These are phyloP conservation scores for Vitis amurensis DNA, from an alignment of 164 flowering plant species.

Conservation along the genomic window DNA sequence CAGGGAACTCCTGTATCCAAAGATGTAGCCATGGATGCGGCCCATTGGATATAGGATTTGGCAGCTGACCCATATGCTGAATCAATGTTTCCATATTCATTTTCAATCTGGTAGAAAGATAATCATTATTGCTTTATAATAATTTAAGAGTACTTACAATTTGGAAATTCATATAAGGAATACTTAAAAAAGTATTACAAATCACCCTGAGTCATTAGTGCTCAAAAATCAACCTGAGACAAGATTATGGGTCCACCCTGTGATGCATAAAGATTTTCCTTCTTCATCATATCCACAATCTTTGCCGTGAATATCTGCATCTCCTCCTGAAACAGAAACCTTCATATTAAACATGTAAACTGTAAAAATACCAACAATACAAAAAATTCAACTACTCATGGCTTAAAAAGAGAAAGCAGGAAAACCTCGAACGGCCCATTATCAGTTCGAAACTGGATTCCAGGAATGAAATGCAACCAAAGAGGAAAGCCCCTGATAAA, in stretches of 20 bases:
- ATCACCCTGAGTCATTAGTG: too few relatives aligned
- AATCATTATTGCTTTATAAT: too few relatives aligned
- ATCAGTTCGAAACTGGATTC: conserved; percentile 80
- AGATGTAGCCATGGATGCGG: conserved; percentile 86
- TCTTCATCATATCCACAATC: conserved; percentile 88
- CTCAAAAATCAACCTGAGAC: conserved; percentile 68
- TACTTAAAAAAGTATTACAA: too few relatives aligned
- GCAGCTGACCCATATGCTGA: conserved; percentile 64
- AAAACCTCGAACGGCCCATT: conserved; percentile 91
- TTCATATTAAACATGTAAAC: neutral
- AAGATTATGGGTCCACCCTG: conserved; percentile 99
- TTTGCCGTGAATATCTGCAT: conserved; percentile 87
- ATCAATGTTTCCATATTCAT: conserved; percentile 89
- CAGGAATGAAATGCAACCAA: conserved; percentile 95
- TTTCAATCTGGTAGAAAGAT: conserved; percentile 65
- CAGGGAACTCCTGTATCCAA: conserved; percentile 95
- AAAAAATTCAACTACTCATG: neutral
- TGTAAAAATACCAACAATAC: neutral
- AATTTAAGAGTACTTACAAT: too few relatives aligned
- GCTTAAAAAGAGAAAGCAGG: neutral
- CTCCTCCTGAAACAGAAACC: conserved; percentile 54
- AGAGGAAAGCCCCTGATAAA: conserved; percentile 86
- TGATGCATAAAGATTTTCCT: conserved; percentile 86
- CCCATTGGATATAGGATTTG: conserved; percentile 80
- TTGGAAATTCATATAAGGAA: too few relatives aligned